Evolutionary conservation across 176 grass and related monocot species (phyloP).

Genomic region (Miscanthus lutarioriparius): DNA sequence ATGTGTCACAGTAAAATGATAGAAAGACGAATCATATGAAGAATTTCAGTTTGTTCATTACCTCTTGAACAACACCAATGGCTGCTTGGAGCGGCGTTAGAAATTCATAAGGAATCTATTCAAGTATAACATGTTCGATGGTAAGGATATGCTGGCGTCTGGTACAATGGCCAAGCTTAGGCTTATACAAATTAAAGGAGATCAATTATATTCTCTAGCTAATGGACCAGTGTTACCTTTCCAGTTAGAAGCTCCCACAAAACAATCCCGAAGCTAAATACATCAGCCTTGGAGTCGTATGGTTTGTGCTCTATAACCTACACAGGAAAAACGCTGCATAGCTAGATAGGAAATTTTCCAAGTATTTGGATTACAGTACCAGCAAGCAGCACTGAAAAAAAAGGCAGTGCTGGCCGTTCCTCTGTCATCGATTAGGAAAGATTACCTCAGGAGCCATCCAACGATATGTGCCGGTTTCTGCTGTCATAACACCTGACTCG

Average conservation of each 20-base stretch:
- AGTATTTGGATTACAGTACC: too few relatives aligned
- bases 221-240: constrained; percentile 46
- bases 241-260: constrained; percentile 77
- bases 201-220: background rate
- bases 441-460: constrained; percentile 91
- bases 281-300: constrained; percentile 81
- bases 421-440: background rate
- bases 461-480: constrained; percentile 79
- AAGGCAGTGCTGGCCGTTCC: background rate
- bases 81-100: constrained; percentile 81
- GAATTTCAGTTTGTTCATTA: constrained; percentile 14
- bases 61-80: constrained; percentile 80
- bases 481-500: constrained; percentile 76
- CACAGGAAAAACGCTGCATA: background rate
- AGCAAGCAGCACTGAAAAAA: background rate
- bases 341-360: background rate
- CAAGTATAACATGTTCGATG: constrained; percentile 24
- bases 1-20: background rate
- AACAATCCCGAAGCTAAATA: constrained; percentile 82
- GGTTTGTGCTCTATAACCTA: constrained; percentile 79
- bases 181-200: too few relatives aligned
- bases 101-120: constrained; percentile 68
- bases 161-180: background rate
- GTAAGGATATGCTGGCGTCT: background rate
- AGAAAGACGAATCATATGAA: background rate